phyloP scores from a whole-genome alignment of 2,329 filamentous ascomycete species.

The Sclerotinia borealis region DNA sequence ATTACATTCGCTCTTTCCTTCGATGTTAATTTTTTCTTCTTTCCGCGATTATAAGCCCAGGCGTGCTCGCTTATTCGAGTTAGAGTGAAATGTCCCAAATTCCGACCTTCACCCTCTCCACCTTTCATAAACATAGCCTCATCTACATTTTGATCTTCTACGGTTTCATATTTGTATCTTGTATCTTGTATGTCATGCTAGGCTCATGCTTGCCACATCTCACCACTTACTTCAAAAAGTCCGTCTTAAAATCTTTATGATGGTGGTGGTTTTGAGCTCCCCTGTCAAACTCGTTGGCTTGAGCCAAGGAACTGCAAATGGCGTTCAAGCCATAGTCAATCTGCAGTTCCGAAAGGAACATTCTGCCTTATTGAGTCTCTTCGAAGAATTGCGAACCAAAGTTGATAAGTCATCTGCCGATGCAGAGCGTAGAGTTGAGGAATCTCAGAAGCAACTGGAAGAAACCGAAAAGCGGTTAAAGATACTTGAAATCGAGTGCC shows the following conservation, averaged over 20 bases:
- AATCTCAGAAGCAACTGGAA: not conserved
- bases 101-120: not conserved
- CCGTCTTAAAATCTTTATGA: not conserved
- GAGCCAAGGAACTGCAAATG: not conserved
- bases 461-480: not conserved
- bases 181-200: not conserved
- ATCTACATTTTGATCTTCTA: not conserved
- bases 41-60: not conserved
- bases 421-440: not conserved
- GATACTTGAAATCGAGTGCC: not conserved
- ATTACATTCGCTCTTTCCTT: not conserved
- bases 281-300: not conserved
- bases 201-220: not conserved
- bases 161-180: not conserved
- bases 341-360: conserved; percentile 3
- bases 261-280: not conserved
- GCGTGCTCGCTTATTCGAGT: not conserved
- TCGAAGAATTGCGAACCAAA: not conserved
- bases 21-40: not conserved
- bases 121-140: not conserved
- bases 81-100: not conserved
- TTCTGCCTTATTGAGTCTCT: not conserved
- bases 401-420: not conserved
- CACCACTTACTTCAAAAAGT: not conserved
- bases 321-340: not conserved